phyloP scores from a whole-genome alignment of 2,329 filamentous ascomycete genomes.

The Kalaharituber pfeilii region DNA sequence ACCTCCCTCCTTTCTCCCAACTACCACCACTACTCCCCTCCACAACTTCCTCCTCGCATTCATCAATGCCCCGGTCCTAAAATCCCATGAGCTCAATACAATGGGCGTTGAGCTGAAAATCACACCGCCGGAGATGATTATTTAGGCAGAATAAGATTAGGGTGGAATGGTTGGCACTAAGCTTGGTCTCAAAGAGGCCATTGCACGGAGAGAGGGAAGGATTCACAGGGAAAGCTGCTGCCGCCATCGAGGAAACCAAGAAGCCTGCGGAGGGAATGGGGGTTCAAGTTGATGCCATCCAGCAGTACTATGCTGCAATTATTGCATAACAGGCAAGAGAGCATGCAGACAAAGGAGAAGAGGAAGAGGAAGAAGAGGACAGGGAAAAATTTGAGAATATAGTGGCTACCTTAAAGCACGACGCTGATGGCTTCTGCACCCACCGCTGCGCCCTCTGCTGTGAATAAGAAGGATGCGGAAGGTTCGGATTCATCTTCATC shows the following conservation, averaged over 20 bases:
- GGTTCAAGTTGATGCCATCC: conserved; percentile 23
- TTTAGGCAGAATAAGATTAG: conserved; percentile 84
- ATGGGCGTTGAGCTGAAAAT: conserved; percentile 68
- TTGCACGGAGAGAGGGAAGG: conserved; percentile 23
- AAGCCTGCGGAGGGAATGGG: conserved; percentile 13
- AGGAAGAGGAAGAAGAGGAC: conserved; percentile 30
- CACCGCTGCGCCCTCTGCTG: conserved; percentile 27
- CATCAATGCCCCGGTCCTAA: conserved; percentile 69
- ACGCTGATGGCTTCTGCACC: too few species aligned
- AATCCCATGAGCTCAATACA: conserved; percentile 71
- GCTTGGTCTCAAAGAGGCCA: conserved; percentile 21
- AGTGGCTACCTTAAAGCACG: conserved; percentile 23
- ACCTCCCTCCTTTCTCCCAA: too few species aligned
- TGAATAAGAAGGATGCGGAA: conserved; percentile 19
- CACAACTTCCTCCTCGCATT: background rate
- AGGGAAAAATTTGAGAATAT: conserved; percentile 32
- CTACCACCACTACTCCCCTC: background rate
- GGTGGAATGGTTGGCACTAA: conserved; percentile 43
- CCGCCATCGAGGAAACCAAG: conserved; percentile 15
- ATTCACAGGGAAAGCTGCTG: conserved; percentile 4
- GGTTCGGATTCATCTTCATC: conserved; percentile 2
- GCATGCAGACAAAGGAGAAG: conserved; percentile 28
- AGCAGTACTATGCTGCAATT: conserved; percentile 21
- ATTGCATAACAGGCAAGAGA: conserved; percentile 28
- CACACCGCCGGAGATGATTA: conserved; percentile 92